These are phyloP conservation scores for Rosa hybrid DNA, from an alignment of 331 rosid genomes.

Conservation along the genomic window DNA sequence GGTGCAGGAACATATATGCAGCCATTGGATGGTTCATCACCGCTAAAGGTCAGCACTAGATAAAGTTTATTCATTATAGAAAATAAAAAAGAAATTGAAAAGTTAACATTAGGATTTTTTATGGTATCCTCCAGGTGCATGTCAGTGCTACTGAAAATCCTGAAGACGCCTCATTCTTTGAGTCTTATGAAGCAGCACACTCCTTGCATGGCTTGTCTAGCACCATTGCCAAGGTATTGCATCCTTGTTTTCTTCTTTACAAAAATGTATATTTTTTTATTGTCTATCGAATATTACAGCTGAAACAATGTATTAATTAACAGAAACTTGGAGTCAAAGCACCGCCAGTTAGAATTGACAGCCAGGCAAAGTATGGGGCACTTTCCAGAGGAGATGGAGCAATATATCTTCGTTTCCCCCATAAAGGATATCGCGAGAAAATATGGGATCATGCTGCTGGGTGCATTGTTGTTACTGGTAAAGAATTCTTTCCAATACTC, in stretches of 20 bases:
- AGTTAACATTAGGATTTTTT: conserved; percentile 16
- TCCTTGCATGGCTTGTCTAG: conserved; percentile 75
- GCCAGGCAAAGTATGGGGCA: conserved; percentile 97
- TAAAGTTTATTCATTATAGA: conserved; percentile 9
- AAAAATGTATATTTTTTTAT: background rate
- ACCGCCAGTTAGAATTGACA: conserved; percentile 92
- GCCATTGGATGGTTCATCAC: conserved; percentile 66
- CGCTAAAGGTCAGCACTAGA: conserved; percentile 50
- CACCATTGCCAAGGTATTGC: conserved; percentile 71
- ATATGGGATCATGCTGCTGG: conserved; percentile 99
- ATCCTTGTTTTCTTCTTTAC: background rate
- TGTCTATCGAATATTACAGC: conserved; percentile 3
- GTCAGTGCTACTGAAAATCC: conserved; percentile 77
- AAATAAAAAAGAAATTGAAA: background rate
- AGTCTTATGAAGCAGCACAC: conserved; percentile 95
- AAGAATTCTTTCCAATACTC: background rate
- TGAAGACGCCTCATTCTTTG: conserved; percentile 91
- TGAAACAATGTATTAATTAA: conserved; percentile 16
- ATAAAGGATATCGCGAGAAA: conserved; percentile 89
- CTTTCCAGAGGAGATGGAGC: conserved; percentile 98
- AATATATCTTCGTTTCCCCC: conserved; percentile 89
- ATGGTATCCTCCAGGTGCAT: conserved; percentile 53
- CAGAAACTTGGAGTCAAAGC: conserved; percentile 99
- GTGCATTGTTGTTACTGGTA: conserved; percentile 84
- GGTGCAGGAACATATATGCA: conserved; percentile 89